phyloP scores from a whole-genome alignment of 192 early-diverging fungal genomes.

The Spinellus fusiger region DNA sequence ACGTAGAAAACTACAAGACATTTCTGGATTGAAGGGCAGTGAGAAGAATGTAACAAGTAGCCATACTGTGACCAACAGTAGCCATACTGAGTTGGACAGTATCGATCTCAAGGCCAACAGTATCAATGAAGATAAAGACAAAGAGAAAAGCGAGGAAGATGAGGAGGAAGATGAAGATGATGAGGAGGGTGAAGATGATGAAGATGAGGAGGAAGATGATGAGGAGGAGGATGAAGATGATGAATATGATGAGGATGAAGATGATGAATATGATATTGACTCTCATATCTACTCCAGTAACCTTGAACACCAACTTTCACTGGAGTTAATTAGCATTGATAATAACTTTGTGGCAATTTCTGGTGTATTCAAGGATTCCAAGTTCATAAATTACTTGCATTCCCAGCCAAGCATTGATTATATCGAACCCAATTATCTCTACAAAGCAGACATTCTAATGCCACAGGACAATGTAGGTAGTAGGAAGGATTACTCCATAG shows the following conservation, averaged over 20 bases:
- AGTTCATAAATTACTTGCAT: conserved; percentile 17
- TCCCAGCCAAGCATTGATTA: conserved; percentile 11
- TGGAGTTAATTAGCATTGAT: conserved; percentile 10
- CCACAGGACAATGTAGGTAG: neutral
- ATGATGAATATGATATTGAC: neutral
- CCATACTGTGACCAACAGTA: neutral
- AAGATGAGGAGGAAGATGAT: neutral
- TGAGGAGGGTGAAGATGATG: neutral
- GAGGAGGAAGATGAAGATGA: neutral
- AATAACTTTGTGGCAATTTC: conserved; percentile 13
- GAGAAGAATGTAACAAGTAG: neutral
- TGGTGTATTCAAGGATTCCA: conserved; percentile 17
- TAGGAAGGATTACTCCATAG: neutral
- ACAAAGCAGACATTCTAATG: conserved; percentile 4
- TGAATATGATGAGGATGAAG: neutral
- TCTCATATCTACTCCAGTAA: neutral
- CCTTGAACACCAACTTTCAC: neutral
- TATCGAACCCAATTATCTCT: conserved; percentile 18
- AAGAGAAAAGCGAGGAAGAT: neutral
- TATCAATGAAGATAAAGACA: neutral
- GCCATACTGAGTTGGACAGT: neutral
- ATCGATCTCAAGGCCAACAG: neutral
- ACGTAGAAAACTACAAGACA: neutral
- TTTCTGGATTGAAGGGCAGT: neutral
- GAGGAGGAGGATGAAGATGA: neutral